A percentile compares a stretch with the other conserved stretches of the same genome.
These are phyloP conservation scores for Arabidopsis suecica DNA, from an alignment of 345 rosid genomes.

Conservation along the genomic window DNA sequence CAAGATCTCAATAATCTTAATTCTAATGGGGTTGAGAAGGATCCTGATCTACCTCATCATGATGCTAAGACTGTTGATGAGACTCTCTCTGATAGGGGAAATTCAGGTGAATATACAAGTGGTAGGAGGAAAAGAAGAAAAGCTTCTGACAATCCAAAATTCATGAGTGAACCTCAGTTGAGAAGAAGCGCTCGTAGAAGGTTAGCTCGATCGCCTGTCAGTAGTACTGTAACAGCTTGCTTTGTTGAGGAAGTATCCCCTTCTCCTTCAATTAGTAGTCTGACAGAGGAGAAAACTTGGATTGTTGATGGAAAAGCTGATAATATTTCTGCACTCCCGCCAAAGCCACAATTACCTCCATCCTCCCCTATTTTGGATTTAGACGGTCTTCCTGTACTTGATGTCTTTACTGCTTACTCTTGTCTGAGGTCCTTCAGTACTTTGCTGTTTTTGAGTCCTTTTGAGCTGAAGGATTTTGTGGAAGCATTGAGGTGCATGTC, in stretches of 20 bases:
- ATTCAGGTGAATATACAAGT: constrained; percentile 42
- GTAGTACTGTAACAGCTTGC: constrained; percentile 35
- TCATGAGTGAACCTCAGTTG: constrained; percentile 55
- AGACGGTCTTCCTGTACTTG: constrained; percentile 65
- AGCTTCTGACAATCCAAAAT: constrained; percentile 40
- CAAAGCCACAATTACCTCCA: constrained; percentile 73
- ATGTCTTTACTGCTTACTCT: constrained; percentile 76
- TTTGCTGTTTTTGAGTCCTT: constrained; percentile 86
- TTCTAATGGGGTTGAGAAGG: constrained; percentile 42
- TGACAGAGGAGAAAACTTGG: constrained; percentile 61
- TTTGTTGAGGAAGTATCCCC: constrained; percentile 46
- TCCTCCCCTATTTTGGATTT: constrained; percentile 66
- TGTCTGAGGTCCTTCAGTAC: constrained; percentile 90
- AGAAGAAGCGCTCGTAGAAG: constrained; percentile 91
- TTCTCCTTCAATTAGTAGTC: constrained; percentile 63
- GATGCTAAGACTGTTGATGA: constrained; percentile 44
- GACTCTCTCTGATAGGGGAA: constrained; percentile 47
- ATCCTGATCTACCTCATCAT: constrained; percentile 42
- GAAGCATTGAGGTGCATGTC: constrained; percentile 63
- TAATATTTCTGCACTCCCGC: constrained; percentile 56
- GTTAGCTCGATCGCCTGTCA: constrained; percentile 49
- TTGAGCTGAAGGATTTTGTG: constrained; percentile 87
- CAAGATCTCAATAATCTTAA: constrained; percentile 34
- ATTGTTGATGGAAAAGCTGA: constrained; percentile 43
- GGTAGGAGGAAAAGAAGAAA: constrained; percentile 65